Base-by-base conservation (phyloP, 2,329 filamentous ascomycete genomes). In the Coniochaeta sp. region DNA sequence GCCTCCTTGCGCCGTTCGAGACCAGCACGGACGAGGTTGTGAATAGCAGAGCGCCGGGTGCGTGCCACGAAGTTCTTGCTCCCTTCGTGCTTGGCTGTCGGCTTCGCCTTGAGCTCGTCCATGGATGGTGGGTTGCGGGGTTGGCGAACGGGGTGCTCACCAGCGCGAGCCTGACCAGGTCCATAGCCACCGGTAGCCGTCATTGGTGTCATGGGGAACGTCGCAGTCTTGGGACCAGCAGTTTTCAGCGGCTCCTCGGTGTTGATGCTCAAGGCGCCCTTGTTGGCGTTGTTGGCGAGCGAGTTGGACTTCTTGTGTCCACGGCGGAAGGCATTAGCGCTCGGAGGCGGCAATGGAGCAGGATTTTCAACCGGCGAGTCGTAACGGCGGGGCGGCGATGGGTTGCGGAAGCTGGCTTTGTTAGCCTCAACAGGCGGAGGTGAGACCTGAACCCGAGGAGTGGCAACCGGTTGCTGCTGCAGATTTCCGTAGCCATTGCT, bases 41-140 rank as follows among this genome's bases (percentile, higher is more conserved):
- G 88, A 52, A 99, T 87, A 28, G 95, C 95, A 68, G 90, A 92
- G 65, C 93, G 91, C 62, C 95, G 91, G 69, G 96, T 93, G 63
- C 95, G 92, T 60, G 92, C 87, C 12, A 90, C 89, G 76, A 99
- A 99, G 79, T 99, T 99, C 85, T 97, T 88, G 86, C 93, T 97
- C 26, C 93, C 95, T 73, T 98, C 93, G 64, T 93, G 86, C 77
- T 92, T 96, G 66, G 91, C 88, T 9, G 93, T 98, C 1, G 95
- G 95, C 76, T 93, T 95, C 22, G 88, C 83, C 69, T 89, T 85
- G 62, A 99, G 86, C 77, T 99, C 95, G 66, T 99, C 95, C 58
- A 98, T 82, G 16, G 90, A 87, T 16, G 95, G 95, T 26, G 95
- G 95, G 6, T 93, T 93, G 64, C 92, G 91, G 58, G 95, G 95